A percentile compares a stretch with the other conserved stretches of the same genome.
phyloP scores from a whole-genome alignment of 164 flowering plant genomes.

The Vitis cinerea region DNA sequence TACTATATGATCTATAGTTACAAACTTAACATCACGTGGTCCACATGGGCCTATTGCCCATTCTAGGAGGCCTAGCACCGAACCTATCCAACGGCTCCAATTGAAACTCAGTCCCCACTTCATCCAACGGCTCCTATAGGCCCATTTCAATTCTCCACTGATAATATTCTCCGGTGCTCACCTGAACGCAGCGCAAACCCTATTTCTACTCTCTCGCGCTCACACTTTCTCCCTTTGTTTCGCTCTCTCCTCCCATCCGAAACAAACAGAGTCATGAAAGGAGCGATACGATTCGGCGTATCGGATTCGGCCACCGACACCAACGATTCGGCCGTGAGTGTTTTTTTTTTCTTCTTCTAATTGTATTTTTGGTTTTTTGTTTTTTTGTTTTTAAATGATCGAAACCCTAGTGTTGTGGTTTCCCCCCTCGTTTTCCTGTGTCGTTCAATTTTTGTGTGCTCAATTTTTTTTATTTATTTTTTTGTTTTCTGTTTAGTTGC shows the following conservation, averaged over 20 bases:
- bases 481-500: too few relatives aligned
- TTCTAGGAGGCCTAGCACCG: not conserved
- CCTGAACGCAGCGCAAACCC: conserved; percentile 4
- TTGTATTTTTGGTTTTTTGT: not conserved
- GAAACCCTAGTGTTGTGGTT: conserved; percentile 9
- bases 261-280: conserved; percentile 35
- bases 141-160: not conserved
- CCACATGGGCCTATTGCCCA: not conserved
- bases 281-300: conserved; percentile 49
- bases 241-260: not conserved
- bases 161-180: not conserved
- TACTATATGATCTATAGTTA: too few relatives aligned
- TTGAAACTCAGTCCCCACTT: conserved; percentile 26
- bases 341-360: not conserved
- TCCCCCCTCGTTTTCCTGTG: too few relatives aligned
- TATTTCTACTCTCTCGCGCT: not conserved
- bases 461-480: too few relatives aligned
- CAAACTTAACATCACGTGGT: conserved; percentile 6
- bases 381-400: not conserved
- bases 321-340: conserved; percentile 43
- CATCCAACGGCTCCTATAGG: conserved; percentile 18
- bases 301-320: conserved; percentile 40
- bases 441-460: too few relatives aligned
- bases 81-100: conserved; percentile 16
- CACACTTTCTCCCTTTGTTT: not conserved